A percentile compares a stretch with the other conserved stretches of the same genome.
These are phyloP conservation scores for Aspergillus quadrilineatus DNA, from an alignment of 2,329 filamentous ascomycete species.

Conservation along the genomic window DNA sequence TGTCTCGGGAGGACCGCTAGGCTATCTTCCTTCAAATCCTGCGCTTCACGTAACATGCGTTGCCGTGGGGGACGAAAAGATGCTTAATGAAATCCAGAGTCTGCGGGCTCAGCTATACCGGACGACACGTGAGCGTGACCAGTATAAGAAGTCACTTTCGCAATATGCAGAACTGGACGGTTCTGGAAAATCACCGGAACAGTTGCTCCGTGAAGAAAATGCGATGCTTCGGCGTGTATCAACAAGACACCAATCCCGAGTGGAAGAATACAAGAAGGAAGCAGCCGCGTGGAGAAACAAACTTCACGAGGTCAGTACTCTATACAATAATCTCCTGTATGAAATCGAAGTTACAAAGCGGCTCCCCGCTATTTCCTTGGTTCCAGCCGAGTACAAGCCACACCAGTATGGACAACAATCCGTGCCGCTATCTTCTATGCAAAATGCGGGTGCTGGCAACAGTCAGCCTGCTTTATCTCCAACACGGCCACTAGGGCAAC, in stretches of 20 bases:
- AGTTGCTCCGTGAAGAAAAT: constrained; percentile 23
- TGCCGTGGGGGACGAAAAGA: constrained; percentile 24
- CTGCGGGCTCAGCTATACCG: constrained; percentile 25
- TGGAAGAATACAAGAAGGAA: constrained; percentile 28
- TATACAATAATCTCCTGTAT: constrained; percentile 29
- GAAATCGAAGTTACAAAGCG: constrained; percentile 22
- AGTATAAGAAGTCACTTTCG: constrained; percentile 26
- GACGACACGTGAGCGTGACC: constrained; percentile 31
- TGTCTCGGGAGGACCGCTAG: constrained; percentile 24
- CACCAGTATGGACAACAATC: no score
- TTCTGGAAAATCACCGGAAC: constrained; percentile 29
- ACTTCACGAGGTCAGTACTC: constrained; percentile 21
- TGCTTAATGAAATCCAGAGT: constrained; percentile 23
- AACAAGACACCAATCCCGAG: constrained; percentile 24
- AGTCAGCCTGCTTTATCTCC: neutral
- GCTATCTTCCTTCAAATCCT: constrained; percentile 33
- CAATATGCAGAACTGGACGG: constrained; percentile 27
- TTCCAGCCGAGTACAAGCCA: constrained; percentile 23
- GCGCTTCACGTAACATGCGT: constrained; percentile 29
- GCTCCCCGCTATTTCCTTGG: constrained; percentile 17
- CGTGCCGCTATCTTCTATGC: neutral
- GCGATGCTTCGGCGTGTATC: constrained; percentile 27
- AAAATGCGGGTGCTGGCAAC: neutral
- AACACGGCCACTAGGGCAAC: neutral
- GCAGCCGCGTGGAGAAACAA: constrained; percentile 27